Conservation (phyloP, 73 alveolate species). For the Stentor roeselii region DNA sequence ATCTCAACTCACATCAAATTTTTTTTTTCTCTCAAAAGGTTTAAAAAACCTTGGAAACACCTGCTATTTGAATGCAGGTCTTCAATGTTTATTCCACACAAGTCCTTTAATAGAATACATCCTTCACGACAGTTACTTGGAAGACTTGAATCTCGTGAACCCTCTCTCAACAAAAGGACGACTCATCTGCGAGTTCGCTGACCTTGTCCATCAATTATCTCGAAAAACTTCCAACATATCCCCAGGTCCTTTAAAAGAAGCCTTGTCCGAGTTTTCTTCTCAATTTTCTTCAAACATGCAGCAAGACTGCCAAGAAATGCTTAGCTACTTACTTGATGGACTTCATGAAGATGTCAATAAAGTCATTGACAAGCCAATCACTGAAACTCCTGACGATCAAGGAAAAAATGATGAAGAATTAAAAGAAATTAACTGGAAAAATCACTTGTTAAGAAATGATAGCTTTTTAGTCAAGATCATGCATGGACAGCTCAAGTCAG, state of each 20-base stretch:
- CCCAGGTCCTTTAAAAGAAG: constrained; percentile 53
- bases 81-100: constrained; percentile 90
- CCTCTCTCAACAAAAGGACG: constrained; percentile 89
- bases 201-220: no score
- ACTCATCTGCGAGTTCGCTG: no score
- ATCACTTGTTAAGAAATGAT: constrained; percentile 86
- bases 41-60: constrained; percentile 96
- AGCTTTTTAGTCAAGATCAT: constrained; percentile 86
- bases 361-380: constrained; percentile 80
- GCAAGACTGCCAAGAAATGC: constrained; percentile 92
- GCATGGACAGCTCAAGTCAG: constrained; percentile 91
- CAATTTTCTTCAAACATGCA: constrained; percentile 68
- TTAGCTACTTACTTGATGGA: constrained; percentile 90
- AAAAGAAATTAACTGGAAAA: constrained; percentile 80
- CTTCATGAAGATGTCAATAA: constrained; percentile 95
- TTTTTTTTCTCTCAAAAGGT: no score
- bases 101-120: constrained; percentile 75
- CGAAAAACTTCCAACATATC: no score
- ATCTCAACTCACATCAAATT: constrained; percentile 68
- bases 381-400: constrained; percentile 58
- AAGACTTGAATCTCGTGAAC: constrained; percentile 79
- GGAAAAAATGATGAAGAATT: constrained; percentile 71
- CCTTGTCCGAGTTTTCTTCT: constrained; percentile 32
- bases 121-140: constrained; percentile 45
- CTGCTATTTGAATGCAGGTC: constrained; percentile 97